Evolutionary conservation across 1,284 basidiomycete species (phyloP), one percentile per base, ranked within the genome.

Genomic region (Boletus sp.): DNA sequence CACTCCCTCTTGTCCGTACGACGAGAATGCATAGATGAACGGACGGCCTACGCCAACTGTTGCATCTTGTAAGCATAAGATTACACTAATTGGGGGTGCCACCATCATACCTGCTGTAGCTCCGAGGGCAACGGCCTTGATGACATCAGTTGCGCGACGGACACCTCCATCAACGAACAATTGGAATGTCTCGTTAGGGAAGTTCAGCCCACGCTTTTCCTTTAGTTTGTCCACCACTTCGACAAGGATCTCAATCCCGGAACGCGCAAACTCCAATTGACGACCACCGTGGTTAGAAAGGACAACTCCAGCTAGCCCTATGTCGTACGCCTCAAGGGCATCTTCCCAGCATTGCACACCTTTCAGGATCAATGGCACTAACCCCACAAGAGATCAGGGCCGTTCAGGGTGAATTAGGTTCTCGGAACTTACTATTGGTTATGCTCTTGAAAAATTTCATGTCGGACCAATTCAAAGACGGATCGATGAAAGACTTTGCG

Each of bases 311-410:
- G 84, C 82, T 36, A 88, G 69, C 5, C 90, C 89, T 0, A 72
- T 69, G 59, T 97, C 93, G 57, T 92, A 93, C 3, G 94, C 94
- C 59, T 84, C 73, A 1, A 97, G 76, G 0, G 91, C 90, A 64
- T 97, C 93, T 79, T 95, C 92, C 90, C 91, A 94, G 58, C 84
- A 84, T 66, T 94, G 92, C 2, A 96, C 89, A 48, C 94, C 92
- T 68, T 97, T 98, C 44, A 97, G 73, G 51, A 96, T 82, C 49
- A 98, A 72, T 13, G 94, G 92, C 89, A 96, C 85, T 88, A 57
- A 4, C 30, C 22, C 29, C 41, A 22, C 45, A 43, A 25, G 10
- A 25, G 13, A 22, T 51, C 23, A 49, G 40, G 29, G 9, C 14
- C 25, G 17, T 42, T 22, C 30, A 49, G n/a, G 29, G 20, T 9